Conservation (phyloP, 2,329 filamentous ascomycete genomes). For the Colletotrichum sp. region DNA sequence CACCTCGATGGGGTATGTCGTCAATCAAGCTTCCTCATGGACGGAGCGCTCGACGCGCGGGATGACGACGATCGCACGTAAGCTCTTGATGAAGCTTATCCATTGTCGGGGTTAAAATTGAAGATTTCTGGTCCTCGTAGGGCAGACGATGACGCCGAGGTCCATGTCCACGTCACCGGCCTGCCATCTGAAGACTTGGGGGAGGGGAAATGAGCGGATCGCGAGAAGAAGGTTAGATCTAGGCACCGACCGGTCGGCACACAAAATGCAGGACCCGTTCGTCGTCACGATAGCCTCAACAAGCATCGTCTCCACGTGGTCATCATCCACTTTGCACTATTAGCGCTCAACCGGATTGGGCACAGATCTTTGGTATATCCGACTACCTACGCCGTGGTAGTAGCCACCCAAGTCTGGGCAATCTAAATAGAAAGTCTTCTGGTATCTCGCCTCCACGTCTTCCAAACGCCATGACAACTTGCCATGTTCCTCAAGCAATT, state of each 20-base stretch:
- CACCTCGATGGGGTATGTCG: background rate
- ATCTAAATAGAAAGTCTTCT: conserved; percentile 14
- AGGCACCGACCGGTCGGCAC: background rate
- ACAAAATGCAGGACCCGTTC: background rate
- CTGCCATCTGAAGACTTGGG: background rate
- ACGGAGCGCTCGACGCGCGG: background rate
- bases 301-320: background rate
- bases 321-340: background rate
- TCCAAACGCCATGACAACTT: conserved; percentile 6
- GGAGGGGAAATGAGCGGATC: background rate
- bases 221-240: background rate
- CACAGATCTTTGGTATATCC: background rate
- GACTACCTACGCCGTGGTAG: background rate
- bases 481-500: conserved; percentile 11
- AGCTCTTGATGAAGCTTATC: background rate
- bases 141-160: background rate
- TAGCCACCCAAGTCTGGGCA: background rate
- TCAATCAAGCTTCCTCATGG: conserved; percentile 7
- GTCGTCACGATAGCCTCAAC: background rate
- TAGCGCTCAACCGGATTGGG: background rate
- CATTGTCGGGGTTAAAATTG: background rate
- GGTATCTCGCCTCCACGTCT: conserved; percentile 16
- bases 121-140: background rate
- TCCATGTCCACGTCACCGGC: background rate
- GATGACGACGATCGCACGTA: conserved; percentile 21